Base-by-base conservation (phyloP, 352 stramenopile species). In the Phytophthora palmivora region DNA sequence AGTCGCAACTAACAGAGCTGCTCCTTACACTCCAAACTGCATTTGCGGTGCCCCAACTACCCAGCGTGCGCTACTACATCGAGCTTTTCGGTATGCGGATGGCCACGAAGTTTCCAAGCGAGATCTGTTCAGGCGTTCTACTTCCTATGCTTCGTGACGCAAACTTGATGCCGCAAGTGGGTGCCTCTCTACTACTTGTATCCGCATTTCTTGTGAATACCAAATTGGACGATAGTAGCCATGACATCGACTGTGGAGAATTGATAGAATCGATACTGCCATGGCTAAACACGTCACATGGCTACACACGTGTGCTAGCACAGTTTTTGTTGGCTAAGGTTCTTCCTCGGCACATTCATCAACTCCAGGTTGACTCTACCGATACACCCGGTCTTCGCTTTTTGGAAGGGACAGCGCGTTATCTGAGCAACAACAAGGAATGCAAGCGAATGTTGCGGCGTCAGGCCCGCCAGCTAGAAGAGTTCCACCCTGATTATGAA, bases 381-480 rank as follows among this genome's bases (percentile, higher is more conserved):
- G 37, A 58, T 22, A 48, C 56, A 9, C 60, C 73, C 1, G 74
- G 81, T 32, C 42, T 84, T 21, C 49, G 57, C 5, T 91, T 92
- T 19, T 66, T 93, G 15, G 44, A 80, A 39, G 65, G 74, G 0
- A 87, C 84, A 7, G 68, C 75, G 22, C 63, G 70, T 12, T 95
- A 84, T 56, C 30, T 95, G 49, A 95, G 81, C 52, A 75, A 84
- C 38, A 95, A 93, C 68, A 93, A 93, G 60, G 86, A 95, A 44
- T 80, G 73, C 62, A 95, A 93, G 51, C 78, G 86, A 43, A 91
- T 95, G 84, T 72, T 89, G 49, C 82, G 86, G 43, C 86, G 86
- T 6, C 86, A 95, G 52, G 65, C 69, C 5, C 76, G 73, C 7
- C 84, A 95, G 33, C 59, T 95, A 19, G 66, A 78, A 22, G 70